Evolutionary conservation across 2,329 filamentous ascomycete species (phyloP).

Genomic region (Xylaria sp.): DNA sequence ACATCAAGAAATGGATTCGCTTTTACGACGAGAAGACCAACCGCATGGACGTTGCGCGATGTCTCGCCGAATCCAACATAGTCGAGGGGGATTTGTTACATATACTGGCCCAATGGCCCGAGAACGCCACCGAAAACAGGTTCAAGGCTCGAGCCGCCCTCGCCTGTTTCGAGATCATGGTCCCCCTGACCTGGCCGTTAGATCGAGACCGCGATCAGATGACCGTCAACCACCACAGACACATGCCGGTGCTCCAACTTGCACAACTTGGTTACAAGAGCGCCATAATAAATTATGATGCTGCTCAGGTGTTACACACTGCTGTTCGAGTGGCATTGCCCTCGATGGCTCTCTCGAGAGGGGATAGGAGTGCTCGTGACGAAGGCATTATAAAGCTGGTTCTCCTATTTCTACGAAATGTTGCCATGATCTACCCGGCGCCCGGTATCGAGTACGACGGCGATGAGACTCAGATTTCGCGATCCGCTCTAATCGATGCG

Average conservation of each 20-base stretch:
- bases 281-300: conserved; percentile 77
- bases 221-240: conserved; percentile 88
- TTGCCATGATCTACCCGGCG: conserved; percentile 76
- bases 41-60: conserved; percentile 89
- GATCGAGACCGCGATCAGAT: conserved; percentile 73
- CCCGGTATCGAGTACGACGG: conserved; percentile 69
- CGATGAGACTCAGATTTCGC: conserved; percentile 84
- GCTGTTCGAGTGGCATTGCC: conserved; percentile 77
- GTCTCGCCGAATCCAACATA: conserved; percentile 86
- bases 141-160: conserved; percentile 75
- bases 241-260: conserved; percentile 82
- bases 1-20: conserved; percentile 91
- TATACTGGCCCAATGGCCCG: conserved; percentile 78
- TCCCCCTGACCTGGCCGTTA: conserved; percentile 90
- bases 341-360: conserved; percentile 72
- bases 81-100: conserved; percentile 83
- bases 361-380: conserved; percentile 72
- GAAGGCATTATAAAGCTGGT: conserved; percentile 89
- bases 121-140: conserved; percentile 64
- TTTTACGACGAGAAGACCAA: conserved; percentile 92
- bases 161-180: conserved; percentile 83
- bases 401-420: conserved; percentile 82
- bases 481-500: conserved; percentile 80
- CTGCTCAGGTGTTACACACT: conserved; percentile 70
- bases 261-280: conserved; percentile 88